These are phyloP conservation scores for Ramaria sp. DNA, from an alignment of 768 basidiomycete species.

Conservation along the genomic window DNA sequence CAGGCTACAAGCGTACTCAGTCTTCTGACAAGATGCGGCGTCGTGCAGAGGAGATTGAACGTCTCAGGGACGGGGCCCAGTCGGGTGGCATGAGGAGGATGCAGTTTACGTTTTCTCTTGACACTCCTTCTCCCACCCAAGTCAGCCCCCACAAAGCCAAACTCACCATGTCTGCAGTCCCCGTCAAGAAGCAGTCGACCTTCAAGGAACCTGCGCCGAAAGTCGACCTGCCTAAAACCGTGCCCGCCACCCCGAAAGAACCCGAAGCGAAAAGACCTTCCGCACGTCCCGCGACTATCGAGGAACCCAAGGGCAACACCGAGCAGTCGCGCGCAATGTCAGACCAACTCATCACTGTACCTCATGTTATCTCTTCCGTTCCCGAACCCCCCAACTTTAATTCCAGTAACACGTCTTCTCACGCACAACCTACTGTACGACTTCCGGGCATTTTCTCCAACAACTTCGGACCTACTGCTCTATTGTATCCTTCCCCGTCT, in stretches of 20 bases:
- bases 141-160: slow-evolving; percentile 23
- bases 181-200: slow-evolving; percentile 51
- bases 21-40: slow-evolving; percentile 72
- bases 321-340: slow-evolving; percentile 11
- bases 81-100: slow-evolving; percentile 73
- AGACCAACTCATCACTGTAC: slow-evolving; percentile 8
- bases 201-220: slow-evolving; percentile 35
- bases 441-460: slow-evolving; percentile 67
- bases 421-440: slow-evolving; percentile 30
- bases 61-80: slow-evolving; percentile 54
- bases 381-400: slow-evolving; percentile 16
- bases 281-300: slow-evolving; percentile 3
- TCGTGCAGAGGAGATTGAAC: slow-evolving; percentile 75
- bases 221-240: slow-evolving; percentile 8
- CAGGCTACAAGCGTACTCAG: slow-evolving; percentile 71
- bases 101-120: slow-evolving; percentile 85
- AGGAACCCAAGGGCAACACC: slow-evolving; percentile 9
- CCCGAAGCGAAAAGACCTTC: background rate
- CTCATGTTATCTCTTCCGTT: slow-evolving; percentile 4
- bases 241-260: slow-evolving; percentile 11
- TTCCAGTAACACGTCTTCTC: background rate
- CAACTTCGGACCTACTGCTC: slow-evolving; percentile 69
- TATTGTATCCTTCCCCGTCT: slow-evolving; percentile 61
- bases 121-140: slow-evolving; percentile 36
- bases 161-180: slow-evolving; percentile 11